These are phyloP conservation scores for Eucalyptus grandis DNA, from an alignment of 345 rosid species.

Conservation along the genomic window DNA sequence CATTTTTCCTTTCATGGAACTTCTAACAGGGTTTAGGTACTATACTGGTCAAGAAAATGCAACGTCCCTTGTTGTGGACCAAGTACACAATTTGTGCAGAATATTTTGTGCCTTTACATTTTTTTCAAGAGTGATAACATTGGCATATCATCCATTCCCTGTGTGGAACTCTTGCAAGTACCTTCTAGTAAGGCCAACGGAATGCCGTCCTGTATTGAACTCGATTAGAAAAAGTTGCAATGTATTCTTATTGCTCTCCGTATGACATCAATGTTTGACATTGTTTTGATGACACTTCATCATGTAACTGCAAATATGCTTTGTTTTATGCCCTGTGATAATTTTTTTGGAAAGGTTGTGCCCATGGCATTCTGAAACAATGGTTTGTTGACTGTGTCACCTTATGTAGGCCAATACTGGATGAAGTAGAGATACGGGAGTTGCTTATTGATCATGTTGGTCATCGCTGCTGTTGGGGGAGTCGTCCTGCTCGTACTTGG, in stretches of 20 bases:
- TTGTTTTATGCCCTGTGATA: not conserved
- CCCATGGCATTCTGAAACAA: not conserved
- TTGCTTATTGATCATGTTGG: slow-evolving; percentile 91
- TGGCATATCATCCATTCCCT: not conserved
- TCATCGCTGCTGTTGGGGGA: slow-evolving; percentile 98
- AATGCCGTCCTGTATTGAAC: not conserved
- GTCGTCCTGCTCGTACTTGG: slow-evolving; percentile 97
- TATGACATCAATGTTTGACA: not conserved
- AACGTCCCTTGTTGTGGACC: not conserved
- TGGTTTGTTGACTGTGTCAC: not conserved
- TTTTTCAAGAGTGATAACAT: not conserved
- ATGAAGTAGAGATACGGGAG: slow-evolving; percentile 87
- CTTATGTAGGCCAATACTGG: slow-evolving; percentile 57
- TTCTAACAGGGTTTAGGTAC: not conserved
- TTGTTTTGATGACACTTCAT: not conserved
- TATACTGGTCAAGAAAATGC: not conserved
- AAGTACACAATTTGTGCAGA: not conserved
- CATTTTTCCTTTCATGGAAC: not conserved
- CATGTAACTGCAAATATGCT: not conserved
- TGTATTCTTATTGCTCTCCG: not conserved
- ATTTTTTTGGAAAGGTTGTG: not conserved
- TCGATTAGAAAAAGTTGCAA: not conserved
- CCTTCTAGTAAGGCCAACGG: not conserved
- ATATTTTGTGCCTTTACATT: not conserved
- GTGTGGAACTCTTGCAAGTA: not conserved